Percentiles rank a stretch among this genome's conserved stretches.
Evolutionary conservation across 2,329 filamentous ascomycete species (phyloP).

Genomic region (Dendryphion nanum): DNA sequence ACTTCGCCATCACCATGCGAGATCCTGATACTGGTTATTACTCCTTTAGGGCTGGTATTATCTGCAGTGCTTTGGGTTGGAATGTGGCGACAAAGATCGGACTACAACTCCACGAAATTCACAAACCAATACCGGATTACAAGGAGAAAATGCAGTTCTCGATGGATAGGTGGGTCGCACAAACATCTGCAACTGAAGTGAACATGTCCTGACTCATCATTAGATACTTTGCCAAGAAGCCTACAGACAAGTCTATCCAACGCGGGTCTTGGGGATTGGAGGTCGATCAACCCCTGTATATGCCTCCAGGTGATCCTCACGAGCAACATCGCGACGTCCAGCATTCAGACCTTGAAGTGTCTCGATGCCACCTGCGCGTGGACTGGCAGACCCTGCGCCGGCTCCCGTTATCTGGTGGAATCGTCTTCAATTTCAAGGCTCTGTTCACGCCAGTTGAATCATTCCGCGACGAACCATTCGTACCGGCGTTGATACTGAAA

Average conservation of each 20-base stretch:
- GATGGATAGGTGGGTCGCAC: constrained; percentile 67
- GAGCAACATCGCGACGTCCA: constrained; percentile 61
- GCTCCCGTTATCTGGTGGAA: constrained; percentile 69
- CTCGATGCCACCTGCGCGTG: constrained; percentile 68
- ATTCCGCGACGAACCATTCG: constrained; percentile 68
- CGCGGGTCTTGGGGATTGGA: constrained; percentile 83
- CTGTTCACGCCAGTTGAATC: constrained; percentile 73
- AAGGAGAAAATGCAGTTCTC: constrained; percentile 84
- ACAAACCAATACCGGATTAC: constrained; percentile 75
- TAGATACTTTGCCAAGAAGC: constrained; percentile 79
- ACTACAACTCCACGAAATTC: constrained; percentile 67
- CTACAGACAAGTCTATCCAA: constrained; percentile 73
- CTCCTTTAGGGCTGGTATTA: constrained; percentile 69
- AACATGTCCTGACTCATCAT: constrained; percentile 1
- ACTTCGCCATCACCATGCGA: constrained; percentile 75
- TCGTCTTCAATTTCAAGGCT: constrained; percentile 88
- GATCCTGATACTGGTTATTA: constrained; percentile 72
- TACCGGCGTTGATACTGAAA: constrained; percentile 68
- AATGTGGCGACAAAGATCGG: constrained; percentile 73
- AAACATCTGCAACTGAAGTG: constrained; percentile 6
- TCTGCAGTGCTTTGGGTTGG: constrained; percentile 82
- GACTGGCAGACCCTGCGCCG: constrained; percentile 87
- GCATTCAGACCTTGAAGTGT: constrained; percentile 53
- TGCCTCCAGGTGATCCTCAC: constrained; percentile 67
- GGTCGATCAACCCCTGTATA: constrained; percentile 70